Conservation (phyloP, 768 basidiomycete species). For the Galerina sulciceps region DNA sequence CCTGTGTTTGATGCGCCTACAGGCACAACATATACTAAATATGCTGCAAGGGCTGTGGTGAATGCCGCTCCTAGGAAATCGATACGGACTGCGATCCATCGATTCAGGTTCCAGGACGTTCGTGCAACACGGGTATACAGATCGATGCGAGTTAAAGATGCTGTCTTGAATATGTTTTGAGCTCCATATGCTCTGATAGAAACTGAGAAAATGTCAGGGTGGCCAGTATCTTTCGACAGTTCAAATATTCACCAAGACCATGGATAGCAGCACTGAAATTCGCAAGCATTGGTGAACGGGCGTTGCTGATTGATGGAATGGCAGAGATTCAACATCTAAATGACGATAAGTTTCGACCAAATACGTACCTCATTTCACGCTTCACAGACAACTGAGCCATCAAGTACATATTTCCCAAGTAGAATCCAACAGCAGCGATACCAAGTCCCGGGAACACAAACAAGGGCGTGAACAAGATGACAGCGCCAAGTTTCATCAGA, state of each 20-base stretch:
- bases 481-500: slow-evolving; percentile 43
- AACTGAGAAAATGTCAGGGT: slow-evolving; percentile 24
- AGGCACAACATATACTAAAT: slow-evolving; percentile 47
- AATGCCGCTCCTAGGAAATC: slow-evolving; percentile 63
- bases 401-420: slow-evolving; percentile 45
- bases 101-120: slow-evolving; percentile 56
- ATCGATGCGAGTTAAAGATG: slow-evolving; percentile 57
- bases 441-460: slow-evolving; percentile 47
- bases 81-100: slow-evolving; percentile 53
- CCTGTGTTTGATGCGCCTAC: slow-evolving; percentile 45
- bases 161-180: slow-evolving; percentile 49
- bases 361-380: slow-evolving; percentile 35
- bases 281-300: no score
- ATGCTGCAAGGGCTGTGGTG: slow-evolving; percentile 53
- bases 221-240: no score
- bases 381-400: slow-evolving; percentile 47
- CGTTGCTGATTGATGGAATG: no score
- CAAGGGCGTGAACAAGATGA: slow-evolving; percentile 44
- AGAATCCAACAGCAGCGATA: slow-evolving; percentile 43
- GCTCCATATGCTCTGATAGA: slow-evolving; percentile 72
- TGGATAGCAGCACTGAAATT: no score
- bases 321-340: no score
- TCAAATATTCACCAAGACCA: no score
- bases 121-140: slow-evolving; percentile 48
- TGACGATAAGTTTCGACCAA: no score